These are phyloP conservation scores for Lecanicillium sp. DNA, from an alignment of 2,329 filamentous ascomycete species.

Conservation along the genomic window DNA sequence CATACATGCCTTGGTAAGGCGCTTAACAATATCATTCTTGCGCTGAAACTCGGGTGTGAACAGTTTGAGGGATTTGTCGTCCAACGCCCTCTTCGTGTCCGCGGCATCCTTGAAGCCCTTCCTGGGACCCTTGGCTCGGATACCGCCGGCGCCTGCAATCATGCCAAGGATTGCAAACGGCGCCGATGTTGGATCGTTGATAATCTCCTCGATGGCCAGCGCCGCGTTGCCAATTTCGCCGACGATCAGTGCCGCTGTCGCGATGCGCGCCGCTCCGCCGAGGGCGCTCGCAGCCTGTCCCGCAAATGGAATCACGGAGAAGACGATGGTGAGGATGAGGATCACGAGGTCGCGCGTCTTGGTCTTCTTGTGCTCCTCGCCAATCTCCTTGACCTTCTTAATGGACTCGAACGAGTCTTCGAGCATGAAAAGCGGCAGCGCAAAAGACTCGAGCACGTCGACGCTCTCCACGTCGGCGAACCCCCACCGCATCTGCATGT, in stretches of 20 bases:
- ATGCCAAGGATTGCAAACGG: slow-evolving; percentile 23
- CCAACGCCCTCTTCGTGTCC: not conserved
- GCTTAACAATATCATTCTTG: not conserved
- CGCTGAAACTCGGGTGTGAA: not conserved
- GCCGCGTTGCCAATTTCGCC: slow-evolving; percentile 20
- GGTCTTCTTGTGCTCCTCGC: slow-evolving; percentile 16
- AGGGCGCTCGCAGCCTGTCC: not conserved
- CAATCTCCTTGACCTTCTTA: not conserved
- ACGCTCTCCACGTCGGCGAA: not conserved
- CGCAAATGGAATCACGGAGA: slow-evolving; percentile 39
- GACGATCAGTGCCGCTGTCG: slow-evolving; percentile 14
- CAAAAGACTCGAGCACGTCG: not conserved
- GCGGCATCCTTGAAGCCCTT: not conserved
- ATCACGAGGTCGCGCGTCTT: slow-evolving; percentile 22
- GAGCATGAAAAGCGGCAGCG: slow-evolving; percentile 7
- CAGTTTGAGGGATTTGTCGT: not conserved
- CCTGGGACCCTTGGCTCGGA: not conserved
- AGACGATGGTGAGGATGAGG: slow-evolving; percentile 36
- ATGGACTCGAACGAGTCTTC: not conserved
- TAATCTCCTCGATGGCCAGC: slow-evolving; percentile 20
- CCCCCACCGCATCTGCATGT: not conserved
- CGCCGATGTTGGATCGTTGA: slow-evolving; percentile 20
- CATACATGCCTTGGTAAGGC: too few relatives aligned
- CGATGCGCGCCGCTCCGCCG: not conserved
- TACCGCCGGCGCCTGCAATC: slow-evolving; percentile 13